phyloP scores from a whole-genome alignment of 768 basidiomycete genomes.

The Leccinum rimulosum region DNA sequence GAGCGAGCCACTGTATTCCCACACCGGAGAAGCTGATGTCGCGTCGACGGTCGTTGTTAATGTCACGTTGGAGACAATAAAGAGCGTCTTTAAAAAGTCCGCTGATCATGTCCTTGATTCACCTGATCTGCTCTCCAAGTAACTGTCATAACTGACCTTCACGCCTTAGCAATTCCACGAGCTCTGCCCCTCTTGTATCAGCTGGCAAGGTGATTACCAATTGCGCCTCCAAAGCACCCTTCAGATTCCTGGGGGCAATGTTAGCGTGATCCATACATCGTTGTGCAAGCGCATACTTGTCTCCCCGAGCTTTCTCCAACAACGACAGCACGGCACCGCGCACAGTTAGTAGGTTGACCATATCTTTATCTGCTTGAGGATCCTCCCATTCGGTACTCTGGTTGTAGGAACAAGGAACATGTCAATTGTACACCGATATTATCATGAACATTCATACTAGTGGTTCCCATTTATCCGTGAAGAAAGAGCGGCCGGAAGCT shows the following conservation, averaged over 20 bases:
- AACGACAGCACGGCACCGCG: conserved; percentile 60
- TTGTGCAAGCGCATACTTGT: conserved; percentile 52
- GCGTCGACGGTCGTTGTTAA: conserved; percentile 47
- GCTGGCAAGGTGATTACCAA: conserved; percentile 59
- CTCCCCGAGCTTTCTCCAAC: conserved; percentile 71
- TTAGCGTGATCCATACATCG: conserved; percentile 1
- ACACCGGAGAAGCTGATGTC: conserved; percentile 40
- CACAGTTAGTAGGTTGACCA: conserved; percentile 59
- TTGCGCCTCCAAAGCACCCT: conserved; percentile 74
- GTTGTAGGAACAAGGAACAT: background rate
- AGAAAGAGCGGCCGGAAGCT: conserved; percentile 52
- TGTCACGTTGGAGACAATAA: conserved; percentile 74
- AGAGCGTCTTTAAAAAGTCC: conserved; percentile 64
- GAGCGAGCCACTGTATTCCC: conserved; percentile 48
- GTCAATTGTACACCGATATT: background rate
- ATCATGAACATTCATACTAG: conserved; percentile 46
- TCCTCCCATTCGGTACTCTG: conserved; percentile 68
- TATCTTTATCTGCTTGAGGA: conserved; percentile 51
- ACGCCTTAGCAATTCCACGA: conserved; percentile 46
- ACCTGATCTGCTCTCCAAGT: background rate
- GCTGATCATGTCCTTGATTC: conserved; percentile 39
- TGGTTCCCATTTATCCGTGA: conserved; percentile 64
- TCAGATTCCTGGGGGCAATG: conserved; percentile 53
- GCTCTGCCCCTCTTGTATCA: conserved; percentile 21
- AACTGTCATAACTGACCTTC: conserved; percentile 24